phyloP scores from a whole-genome alignment of 352 stramenopile species.

The Phytophthora hybrid region DNA sequence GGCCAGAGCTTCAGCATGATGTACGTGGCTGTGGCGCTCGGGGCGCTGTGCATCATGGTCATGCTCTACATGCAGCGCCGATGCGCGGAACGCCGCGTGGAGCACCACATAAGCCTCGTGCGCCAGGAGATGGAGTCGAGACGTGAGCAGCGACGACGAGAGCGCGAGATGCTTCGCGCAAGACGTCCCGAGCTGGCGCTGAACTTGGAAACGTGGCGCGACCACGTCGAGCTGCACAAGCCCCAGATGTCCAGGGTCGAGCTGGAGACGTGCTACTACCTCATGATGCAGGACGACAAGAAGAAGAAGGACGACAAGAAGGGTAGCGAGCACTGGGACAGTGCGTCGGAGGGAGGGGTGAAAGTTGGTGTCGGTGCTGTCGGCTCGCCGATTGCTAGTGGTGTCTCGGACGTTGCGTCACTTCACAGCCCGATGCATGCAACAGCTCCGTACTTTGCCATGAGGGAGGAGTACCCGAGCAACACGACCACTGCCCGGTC shows the following conservation, averaged over 20 bases:
- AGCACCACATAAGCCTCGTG: slow-evolving; percentile 32
- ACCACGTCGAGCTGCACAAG: slow-evolving; percentile 51
- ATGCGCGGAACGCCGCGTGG: slow-evolving; percentile 38
- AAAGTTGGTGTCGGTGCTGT: slow-evolving; percentile 25
- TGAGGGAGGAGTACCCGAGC: slow-evolving; percentile 40
- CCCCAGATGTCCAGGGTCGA: slow-evolving; percentile 43
- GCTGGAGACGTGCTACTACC: slow-evolving; percentile 45
- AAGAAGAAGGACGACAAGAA: slow-evolving; percentile 29
- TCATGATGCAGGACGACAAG: slow-evolving; percentile 46
- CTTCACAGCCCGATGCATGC: slow-evolving; percentile 17
- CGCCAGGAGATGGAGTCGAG: slow-evolving; percentile 37
- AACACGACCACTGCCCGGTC: slow-evolving; percentile 36
- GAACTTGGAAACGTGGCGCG: slow-evolving; percentile 45
- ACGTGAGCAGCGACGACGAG: slow-evolving; percentile 26
- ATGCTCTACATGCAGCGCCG: slow-evolving; percentile 55
- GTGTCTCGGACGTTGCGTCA: slow-evolving; percentile 13
- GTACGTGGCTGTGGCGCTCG: slow-evolving; percentile 44
- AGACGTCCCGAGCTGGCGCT: slow-evolving; percentile 37
- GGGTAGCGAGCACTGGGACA: slow-evolving; percentile 9
- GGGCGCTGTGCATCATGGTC: slow-evolving; percentile 39
- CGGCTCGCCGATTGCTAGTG: slow-evolving; percentile 22
- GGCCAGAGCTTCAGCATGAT: slow-evolving; percentile 34
- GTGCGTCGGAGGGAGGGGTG: slow-evolving; percentile 18
- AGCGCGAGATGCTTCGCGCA: slow-evolving; percentile 40
- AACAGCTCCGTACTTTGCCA: slow-evolving; percentile 31